Evolutionary conservation across 768 basidiomycete genomes (phyloP).

Genomic region (Lepiota subincarnata): DNA sequence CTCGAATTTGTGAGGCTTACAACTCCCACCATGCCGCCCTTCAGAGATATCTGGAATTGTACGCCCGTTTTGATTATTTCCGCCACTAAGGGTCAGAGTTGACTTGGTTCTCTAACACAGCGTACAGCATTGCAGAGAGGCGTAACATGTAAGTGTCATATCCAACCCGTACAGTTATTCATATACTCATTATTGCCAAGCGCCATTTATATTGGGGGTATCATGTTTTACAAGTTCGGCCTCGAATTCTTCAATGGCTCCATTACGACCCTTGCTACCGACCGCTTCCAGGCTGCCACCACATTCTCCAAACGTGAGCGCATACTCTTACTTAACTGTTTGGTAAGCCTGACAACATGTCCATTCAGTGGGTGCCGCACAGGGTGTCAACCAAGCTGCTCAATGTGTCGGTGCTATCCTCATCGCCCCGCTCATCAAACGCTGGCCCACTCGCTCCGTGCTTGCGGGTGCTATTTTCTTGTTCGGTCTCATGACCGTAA

Average conservation of each 20-base stretch:
- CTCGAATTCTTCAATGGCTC: conserved; percentile 33
- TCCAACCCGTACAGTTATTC: too few species aligned
- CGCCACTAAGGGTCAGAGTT: background rate
- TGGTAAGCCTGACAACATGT: background rate
- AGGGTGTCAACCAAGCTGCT: conserved; percentile 29
- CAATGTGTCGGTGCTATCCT: conserved; percentile 32
- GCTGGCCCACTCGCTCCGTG: conserved; percentile 28
- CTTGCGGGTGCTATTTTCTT: conserved; percentile 22
- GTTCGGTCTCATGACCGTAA: conserved; percentile 26
- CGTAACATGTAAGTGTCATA: conserved; percentile 23
- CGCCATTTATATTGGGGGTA: conserved; percentile 26
- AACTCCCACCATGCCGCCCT: background rate
- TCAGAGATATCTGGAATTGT: conserved; percentile 22
- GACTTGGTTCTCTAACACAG: conserved; percentile 11
- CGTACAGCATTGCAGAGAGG: conserved; percentile 23
- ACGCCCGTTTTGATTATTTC: conserved; percentile 1
- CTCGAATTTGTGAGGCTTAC: background rate
- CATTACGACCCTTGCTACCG: conserved; percentile 28
- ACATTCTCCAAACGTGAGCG: conserved; percentile 27
- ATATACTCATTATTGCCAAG: conserved; percentile 5
- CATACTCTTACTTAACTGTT: background rate
- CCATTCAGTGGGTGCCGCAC: conserved; percentile 24
- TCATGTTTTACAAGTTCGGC: conserved; percentile 30
- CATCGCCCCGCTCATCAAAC: conserved; percentile 28
- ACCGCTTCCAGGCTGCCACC: conserved; percentile 23